Evolutionary conservation across 306 rosid genomes (phyloP), one percentile per base, ranked within the genome.

Genomic region (Luffa aegyptiaca): DNA sequence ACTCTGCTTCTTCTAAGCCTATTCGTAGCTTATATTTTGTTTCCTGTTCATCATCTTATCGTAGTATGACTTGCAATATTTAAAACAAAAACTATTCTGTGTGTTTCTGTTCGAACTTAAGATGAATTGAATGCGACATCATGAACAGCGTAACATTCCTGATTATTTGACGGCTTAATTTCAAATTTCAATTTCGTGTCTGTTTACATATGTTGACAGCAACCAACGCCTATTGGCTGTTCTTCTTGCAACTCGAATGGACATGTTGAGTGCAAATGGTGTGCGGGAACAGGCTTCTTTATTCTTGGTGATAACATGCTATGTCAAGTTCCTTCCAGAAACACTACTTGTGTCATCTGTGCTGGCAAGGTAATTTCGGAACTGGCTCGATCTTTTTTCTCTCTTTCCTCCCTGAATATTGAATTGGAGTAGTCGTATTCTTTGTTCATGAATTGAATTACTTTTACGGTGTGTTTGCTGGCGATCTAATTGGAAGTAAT

Each of bases 281-380:
- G 99, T 56, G 83, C 87, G 12, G 98, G 97, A 46, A 96, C 98
- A 3, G 99, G 98, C 49, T 96, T 96, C 80, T 93, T 96, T 66
- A 88, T 93, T 83, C 87, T 96, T 42, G 99, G 99, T 3, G 97
- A 93, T 82, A 87, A 91, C 75, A 91, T 96, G 99, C 99, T 96
- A n/a, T 93, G 97, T 80, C 96, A 93, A 91, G 98, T 93, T 39
- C 97, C 97, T 59, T 93, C 98, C 79, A 93, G 87, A 87, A 93
- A 90, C 89, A 88, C 91, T 31, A 89, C 77, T 82, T 96, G 99
- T 72, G 72, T 91, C 41, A 91, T 93, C 75, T 93, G 99, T 84
- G 8, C 88, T 13, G 98, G 99, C 77, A 85, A 90, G 98, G 98
- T 93, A 87, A 1, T 48, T 31, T 11, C 20, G 8, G 68, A 49